These are phyloP conservation scores for Kodamaea jinghongensis DNA, from an alignment of 805 yeast species.

Conservation along the genomic window DNA sequence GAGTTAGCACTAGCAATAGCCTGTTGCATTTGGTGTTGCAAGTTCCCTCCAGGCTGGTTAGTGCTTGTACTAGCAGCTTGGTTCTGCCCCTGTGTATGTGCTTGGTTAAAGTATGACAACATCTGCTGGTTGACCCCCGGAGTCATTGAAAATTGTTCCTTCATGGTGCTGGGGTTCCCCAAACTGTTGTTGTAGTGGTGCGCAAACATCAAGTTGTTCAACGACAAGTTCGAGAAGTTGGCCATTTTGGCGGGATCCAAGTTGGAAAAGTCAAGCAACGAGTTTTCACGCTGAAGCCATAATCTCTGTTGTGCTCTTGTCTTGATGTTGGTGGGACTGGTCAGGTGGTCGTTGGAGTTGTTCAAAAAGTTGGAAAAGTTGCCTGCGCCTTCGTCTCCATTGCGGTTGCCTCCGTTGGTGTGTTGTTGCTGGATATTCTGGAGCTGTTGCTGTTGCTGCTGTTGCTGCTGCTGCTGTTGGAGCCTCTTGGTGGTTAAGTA, in stretches of 20 bases:
- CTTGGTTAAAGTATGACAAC: conserved; percentile 1
- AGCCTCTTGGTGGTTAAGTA: conserved; percentile 26
- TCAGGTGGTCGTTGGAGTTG: conserved; percentile 11
- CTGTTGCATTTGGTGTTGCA: conserved; percentile 6
- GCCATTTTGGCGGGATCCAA: conserved; percentile 28
- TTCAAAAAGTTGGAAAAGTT: conserved; percentile 32
- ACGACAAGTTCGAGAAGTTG: conserved; percentile 39
- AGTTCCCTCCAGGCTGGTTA: background rate
- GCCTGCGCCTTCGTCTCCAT: conserved; percentile 19
- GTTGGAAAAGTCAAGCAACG: conserved; percentile 54
- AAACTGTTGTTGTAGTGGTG: conserved; percentile 19
- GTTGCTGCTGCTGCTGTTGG: conserved; percentile 5
- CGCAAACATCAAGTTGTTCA: conserved; percentile 40
- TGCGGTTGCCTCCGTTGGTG: conserved; percentile 3
- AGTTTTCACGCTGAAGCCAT: conserved; percentile 80
- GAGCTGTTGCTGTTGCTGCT: background rate
- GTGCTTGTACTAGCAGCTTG: background rate
- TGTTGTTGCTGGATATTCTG: background rate
- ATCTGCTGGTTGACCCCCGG: conserved; percentile 11
- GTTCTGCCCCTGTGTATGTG: background rate
- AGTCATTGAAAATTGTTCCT: conserved; percentile 10
- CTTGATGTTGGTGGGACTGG: conserved; percentile 28
- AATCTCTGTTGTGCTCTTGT: conserved; percentile 80
- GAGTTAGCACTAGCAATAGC: conserved; percentile 1
- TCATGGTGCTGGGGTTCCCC: conserved; percentile 15